These are phyloP conservation scores for Scheffersomyces illinoinensis DNA, from an alignment of 1,139 yeast genomes.

Conservation along the genomic window DNA sequence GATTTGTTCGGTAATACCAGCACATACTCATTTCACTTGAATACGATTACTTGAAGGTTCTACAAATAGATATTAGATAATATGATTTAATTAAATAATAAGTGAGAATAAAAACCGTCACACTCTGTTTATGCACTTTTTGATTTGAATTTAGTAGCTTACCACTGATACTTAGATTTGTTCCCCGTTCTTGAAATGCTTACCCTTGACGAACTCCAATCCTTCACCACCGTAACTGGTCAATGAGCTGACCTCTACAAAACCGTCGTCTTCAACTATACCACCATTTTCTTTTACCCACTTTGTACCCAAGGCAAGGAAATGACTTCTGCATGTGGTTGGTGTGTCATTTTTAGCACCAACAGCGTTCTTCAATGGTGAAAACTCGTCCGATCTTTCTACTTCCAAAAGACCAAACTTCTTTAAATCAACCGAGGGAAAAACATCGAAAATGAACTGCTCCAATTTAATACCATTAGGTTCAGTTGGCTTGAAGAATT, in stretches of 20 bases:
- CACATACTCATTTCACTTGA: background rate
- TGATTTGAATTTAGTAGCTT: background rate
- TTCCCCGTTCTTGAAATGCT: conserved; percentile 45
- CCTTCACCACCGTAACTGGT: conserved; percentile 89
- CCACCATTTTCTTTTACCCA: conserved; percentile 81
- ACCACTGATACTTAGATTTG: conserved; percentile 20
- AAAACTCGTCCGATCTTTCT: conserved; percentile 78
- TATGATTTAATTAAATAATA: background rate
- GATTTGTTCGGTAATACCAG: background rate
- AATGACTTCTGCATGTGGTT: conserved; percentile 70
- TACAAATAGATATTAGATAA: background rate
- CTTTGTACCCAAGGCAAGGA: conserved; percentile 66
- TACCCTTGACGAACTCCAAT: conserved; percentile 58
- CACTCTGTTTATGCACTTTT: background rate
- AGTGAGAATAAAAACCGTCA: background rate
- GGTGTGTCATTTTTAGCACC: conserved; percentile 85
- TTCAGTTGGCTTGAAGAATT: conserved; percentile 57
- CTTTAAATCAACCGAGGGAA: conserved; percentile 71
- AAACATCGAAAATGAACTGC: conserved; percentile 96
- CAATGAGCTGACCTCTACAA: conserved; percentile 77
- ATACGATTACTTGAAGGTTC: background rate
- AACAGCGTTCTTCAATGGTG: conserved; percentile 91
- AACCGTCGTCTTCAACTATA: conserved; percentile 40
- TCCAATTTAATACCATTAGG: conserved; percentile 94
- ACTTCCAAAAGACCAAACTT: conserved; percentile 94